These are phyloP conservation scores for Sphenostylis stenocarpa DNA, from an alignment of 306 rosid genomes.

Conservation along the genomic window DNA sequence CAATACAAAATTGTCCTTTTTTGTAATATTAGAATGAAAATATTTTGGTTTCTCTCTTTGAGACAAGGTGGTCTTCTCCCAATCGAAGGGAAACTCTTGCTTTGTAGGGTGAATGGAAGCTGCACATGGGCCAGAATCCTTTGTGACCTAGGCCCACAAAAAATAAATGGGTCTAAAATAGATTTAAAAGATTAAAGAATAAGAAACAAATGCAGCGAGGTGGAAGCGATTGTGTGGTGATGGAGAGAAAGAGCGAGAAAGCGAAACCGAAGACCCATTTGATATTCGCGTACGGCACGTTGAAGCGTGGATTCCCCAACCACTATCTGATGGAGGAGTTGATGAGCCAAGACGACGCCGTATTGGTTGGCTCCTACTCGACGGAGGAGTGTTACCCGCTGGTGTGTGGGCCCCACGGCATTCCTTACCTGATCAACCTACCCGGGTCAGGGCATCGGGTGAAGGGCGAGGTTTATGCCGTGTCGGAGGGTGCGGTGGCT, in stretches of 20 bases:
- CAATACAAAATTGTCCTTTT: too few species aligned
- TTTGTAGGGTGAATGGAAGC: not conserved
- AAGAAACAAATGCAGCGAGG: not conserved
- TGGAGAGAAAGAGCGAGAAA: not conserved
- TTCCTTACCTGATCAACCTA: conserved; percentile 64
- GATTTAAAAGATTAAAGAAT: not conserved
- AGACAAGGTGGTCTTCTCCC: too few species aligned
- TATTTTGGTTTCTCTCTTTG: too few species aligned
- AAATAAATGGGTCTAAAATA: not conserved
- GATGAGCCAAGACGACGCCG: conserved; percentile 51
- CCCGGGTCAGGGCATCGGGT: conserved; percentile 54
- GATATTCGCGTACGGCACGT: conserved; percentile 66
- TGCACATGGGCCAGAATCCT: not conserved
- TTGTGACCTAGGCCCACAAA: not conserved
- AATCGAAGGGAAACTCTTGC: not conserved
- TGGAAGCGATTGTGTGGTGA: not conserved
- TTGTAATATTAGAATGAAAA: too few species aligned
- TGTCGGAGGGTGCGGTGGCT: conserved; percentile 45
- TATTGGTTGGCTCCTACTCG: conserved; percentile 27
- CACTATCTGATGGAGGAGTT: conserved; percentile 43
- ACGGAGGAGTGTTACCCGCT: conserved; percentile 50
- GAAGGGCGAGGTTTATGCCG: conserved; percentile 65
- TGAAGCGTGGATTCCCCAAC: conserved; percentile 65
- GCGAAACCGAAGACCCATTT: conserved; percentile 8
- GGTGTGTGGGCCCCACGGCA: conserved; percentile 62